phyloP scores from a whole-genome alignment of 805 yeast species.

The Ogataea zsoltii region DNA sequence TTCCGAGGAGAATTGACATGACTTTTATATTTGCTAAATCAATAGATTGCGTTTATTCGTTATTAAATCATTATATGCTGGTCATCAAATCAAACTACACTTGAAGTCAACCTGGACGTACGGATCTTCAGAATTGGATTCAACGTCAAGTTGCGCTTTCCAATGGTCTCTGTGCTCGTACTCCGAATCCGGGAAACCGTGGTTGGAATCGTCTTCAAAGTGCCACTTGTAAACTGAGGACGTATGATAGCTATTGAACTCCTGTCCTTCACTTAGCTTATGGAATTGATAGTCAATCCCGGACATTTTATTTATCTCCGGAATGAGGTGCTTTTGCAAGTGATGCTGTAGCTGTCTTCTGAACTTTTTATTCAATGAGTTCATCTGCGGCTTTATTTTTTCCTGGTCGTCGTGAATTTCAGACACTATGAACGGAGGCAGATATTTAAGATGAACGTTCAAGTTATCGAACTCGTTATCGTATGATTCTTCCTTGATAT shows the following conservation, averaged over 20 bases:
- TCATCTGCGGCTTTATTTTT: constrained; percentile 69
- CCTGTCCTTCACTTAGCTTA: constrained; percentile 50
- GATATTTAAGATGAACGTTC: constrained; percentile 65
- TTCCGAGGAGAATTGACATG: constrained; percentile 1
- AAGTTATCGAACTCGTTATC: constrained; percentile 72
- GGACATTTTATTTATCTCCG: constrained; percentile 62
- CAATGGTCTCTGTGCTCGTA: constrained; percentile 55
- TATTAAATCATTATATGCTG: neutral
- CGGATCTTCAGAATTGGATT: constrained; percentile 67
- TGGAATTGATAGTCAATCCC: constrained; percentile 46
- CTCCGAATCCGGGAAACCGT: constrained; percentile 50
- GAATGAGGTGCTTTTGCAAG: constrained; percentile 65
- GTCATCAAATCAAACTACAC: constrained; percentile 17
- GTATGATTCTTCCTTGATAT: constrained; percentile 69
- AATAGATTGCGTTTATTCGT: neutral
- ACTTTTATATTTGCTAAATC: neutral
- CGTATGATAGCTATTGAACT: constrained; percentile 43
- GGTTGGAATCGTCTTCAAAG: constrained; percentile 57
- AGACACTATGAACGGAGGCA: constrained; percentile 72
- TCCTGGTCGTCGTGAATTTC: constrained; percentile 70
- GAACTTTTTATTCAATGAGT: constrained; percentile 69
- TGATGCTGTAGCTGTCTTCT: constrained; percentile 76
- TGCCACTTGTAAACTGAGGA: constrained; percentile 58
- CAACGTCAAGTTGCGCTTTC: constrained; percentile 62
- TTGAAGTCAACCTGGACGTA: constrained; percentile 64